phyloP scores from a whole-genome alignment of 495 filamentous ascomycete species.

The Penicillium antarcticum region DNA sequence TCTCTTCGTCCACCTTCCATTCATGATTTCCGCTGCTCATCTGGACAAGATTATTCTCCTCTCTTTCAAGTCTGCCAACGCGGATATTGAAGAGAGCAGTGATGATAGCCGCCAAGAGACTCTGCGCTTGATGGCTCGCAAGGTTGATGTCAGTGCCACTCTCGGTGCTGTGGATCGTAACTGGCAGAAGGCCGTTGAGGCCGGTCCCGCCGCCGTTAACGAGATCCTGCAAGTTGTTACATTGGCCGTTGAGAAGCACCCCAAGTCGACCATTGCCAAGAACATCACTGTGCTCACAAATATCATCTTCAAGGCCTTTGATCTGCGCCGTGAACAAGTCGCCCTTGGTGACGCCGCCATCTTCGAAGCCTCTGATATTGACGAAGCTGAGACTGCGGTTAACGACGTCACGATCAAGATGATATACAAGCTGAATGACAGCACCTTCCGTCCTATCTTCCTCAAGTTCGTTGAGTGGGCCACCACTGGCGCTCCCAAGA shows the following conservation, averaged over 20 bases:
- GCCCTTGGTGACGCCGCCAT: constrained; percentile 31
- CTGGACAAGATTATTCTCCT: constrained; percentile 65
- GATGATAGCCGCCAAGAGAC: constrained; percentile 65
- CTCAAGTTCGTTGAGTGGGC: constrained; percentile 78
- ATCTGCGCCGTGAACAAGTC: constrained; percentile 60
- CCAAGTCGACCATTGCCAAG: constrained; percentile 71
- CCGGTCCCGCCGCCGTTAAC: constrained; percentile 58
- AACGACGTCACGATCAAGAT: constrained; percentile 75
- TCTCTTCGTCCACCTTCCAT: constrained; percentile 77
- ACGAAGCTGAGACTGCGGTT: constrained; percentile 60
- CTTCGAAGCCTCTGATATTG: constrained; percentile 49
- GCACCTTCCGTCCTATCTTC: constrained; percentile 94
- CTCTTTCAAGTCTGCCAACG: constrained; percentile 65
- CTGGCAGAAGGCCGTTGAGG: constrained; percentile 57
- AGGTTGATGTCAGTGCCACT: constrained; percentile 64
- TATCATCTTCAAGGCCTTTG: constrained; percentile 69
- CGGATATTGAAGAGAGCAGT: constrained; percentile 48
- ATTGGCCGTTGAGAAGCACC: constrained; percentile 67
- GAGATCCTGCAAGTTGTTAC: constrained; percentile 66
- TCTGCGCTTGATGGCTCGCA: constrained; percentile 65
- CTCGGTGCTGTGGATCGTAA: constrained; percentile 68
- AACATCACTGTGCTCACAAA: constrained; percentile 61
- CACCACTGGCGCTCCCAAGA: constrained; percentile 50
- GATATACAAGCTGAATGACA: constrained; percentile 94
- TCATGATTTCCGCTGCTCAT: constrained; percentile 73